Percentiles rank a stretch among this genome's conserved stretches.
Conservation (phyloP, 805 yeast genomes). For the Komagataella pseudopastoris region DNA sequence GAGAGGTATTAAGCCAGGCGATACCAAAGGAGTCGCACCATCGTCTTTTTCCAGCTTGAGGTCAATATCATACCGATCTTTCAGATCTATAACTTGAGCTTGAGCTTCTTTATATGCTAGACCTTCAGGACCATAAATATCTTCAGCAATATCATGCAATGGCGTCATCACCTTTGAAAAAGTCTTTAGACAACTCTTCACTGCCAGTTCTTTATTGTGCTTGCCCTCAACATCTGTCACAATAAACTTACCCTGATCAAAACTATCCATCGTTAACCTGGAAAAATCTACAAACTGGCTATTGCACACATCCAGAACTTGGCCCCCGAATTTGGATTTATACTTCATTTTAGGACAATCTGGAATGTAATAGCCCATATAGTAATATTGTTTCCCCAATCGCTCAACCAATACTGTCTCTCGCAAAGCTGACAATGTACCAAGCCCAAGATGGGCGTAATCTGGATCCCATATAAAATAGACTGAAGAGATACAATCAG, state of each 20-base stretch:
- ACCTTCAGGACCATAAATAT: conserved; percentile 23
- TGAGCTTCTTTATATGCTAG: conserved; percentile 10
- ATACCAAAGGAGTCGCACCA: conserved; percentile 22
- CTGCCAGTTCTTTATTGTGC: neutral
- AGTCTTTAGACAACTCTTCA: neutral
- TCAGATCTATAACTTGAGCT: conserved; percentile 3
- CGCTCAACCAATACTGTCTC: conserved; percentile 46
- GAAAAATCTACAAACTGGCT: neutral
- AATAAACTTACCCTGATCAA: neutral
- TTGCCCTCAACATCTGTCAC: neutral
- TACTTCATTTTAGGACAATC: conserved; percentile 78
- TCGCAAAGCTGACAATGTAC: conserved; percentile 62
- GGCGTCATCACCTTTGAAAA: neutral
- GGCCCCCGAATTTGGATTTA: conserved; percentile 70
- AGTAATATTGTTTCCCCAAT: conserved; percentile 42
- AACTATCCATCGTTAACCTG: neutral
- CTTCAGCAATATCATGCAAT: conserved; percentile 17
- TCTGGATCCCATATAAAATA: conserved; percentile 87
- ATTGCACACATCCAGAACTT: conserved; percentile 32
- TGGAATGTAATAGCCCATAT: conserved; percentile 68
- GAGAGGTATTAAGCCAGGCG: conserved; percentile 38
- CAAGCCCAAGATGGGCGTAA: conserved; percentile 53
- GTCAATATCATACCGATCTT: conserved; percentile 6
- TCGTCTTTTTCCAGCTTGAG: conserved; percentile 4
- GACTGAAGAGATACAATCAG: conserved; percentile 67